These are phyloP conservation scores for Coffea humblotiana DNA, from an alignment of 305 asterid species.

Conservation along the genomic window DNA sequence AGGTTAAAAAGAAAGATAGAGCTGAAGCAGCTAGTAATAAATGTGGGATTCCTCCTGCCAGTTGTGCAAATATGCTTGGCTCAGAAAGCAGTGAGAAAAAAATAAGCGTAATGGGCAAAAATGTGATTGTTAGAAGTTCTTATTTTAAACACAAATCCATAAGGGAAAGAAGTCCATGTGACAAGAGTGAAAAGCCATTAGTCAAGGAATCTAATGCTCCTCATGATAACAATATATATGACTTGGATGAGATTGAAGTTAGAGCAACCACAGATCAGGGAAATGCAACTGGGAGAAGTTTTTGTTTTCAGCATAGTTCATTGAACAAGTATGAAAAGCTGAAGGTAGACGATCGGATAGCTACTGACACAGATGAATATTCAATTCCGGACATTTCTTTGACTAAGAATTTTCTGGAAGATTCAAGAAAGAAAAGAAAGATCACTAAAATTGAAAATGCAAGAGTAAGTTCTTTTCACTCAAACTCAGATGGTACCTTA, in stretches of 20 bases:
- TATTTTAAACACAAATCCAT: conserved; percentile 28
- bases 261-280: conserved; percentile 27
- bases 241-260: conserved; percentile 29
- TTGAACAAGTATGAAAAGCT: conserved; percentile 31
- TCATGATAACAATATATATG: conserved; percentile 19
- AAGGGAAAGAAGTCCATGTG: conserved; percentile 16
- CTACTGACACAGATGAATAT: conserved; percentile 27
- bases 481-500: conserved; percentile 5
- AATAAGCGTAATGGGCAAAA: conserved; percentile 8
- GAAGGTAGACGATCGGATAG: conserved; percentile 18
- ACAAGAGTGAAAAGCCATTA: conserved; percentile 26
- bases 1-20: conserved; percentile 32
- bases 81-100: conserved; percentile 18
- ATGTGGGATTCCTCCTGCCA: conserved; percentile 4
- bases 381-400: conserved; percentile 28
- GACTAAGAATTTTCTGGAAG: conserved; percentile 28
- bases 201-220: conserved; percentile 24
- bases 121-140: conserved; percentile 20
- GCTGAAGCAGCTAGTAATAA: conserved; percentile 29
- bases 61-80: conserved; percentile 14
- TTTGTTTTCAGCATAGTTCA: conserved; percentile 38
- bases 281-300: conserved; percentile 36
- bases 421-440: conserved; percentile 52
- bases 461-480: conserved; percentile 45
- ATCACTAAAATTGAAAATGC: conserved; percentile 31